Conservation (phyloP, 257 asterid genomes). For the Fraxinus americana region DNA sequence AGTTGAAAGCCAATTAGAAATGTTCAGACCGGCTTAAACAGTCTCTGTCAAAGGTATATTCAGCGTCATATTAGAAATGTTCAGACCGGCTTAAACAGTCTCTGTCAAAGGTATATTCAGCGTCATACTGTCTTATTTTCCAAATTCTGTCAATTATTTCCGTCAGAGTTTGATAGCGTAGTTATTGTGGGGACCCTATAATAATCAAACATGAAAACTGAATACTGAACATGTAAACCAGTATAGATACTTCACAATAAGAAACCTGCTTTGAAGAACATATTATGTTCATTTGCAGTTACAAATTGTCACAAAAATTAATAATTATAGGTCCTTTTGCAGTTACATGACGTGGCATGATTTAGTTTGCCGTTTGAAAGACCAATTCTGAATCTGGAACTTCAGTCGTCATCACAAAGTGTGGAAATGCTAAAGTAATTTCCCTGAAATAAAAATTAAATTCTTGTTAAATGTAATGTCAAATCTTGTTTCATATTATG, state of each 20-base stretch:
- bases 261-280: background rate
- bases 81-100: too few species aligned
- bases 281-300: background rate
- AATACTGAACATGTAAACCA: background rate
- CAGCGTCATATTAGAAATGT: too few species aligned
- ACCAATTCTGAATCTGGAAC: conserved; percentile 70
- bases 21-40: too few species aligned
- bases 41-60: too few species aligned
- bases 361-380: conserved; percentile 31
- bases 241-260: background rate
- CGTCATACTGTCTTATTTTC: too few species aligned
- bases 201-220: too few species aligned
- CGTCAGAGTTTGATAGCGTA: too few species aligned
- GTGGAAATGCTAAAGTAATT: conserved; percentile 74
- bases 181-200: background rate
- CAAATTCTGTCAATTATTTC: too few species aligned
- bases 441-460: conserved; percentile 53
- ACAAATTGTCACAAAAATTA: too few species aligned
- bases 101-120: too few species aligned
- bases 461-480: background rate
- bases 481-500: background rate
- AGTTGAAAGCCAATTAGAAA: too few species aligned
- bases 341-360: conserved; percentile 4
- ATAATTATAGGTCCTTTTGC: background rate
- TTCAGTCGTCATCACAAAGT: conserved; percentile 66